Percentiles rank a stretch among this genome's conserved stretches.
phyloP scores from a whole-genome alignment of 257 asterid species.

The Perilla frutescens region DNA sequence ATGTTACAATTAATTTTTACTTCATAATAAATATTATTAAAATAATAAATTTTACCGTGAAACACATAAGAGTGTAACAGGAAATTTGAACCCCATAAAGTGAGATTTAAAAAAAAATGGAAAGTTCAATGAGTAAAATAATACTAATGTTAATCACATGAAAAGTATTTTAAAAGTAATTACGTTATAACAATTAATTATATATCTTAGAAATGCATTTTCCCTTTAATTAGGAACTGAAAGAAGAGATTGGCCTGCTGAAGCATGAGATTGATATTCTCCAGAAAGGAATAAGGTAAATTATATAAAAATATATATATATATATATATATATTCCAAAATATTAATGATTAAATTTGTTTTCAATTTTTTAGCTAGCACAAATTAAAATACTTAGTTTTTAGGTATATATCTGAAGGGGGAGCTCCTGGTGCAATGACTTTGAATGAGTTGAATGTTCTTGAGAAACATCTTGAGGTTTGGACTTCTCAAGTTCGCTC shows the following conservation, averaged over 20 bases:
- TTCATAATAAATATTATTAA: no score
- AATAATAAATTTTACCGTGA: no score
- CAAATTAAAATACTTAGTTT: background rate
- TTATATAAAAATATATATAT: background rate
- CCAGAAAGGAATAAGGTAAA: slow-evolving; percentile 80
- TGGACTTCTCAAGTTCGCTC: slow-evolving; percentile 85
- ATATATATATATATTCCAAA: background rate
- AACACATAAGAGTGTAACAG: no score
- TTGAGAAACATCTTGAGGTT: slow-evolving; percentile 78
- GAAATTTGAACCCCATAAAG: no score
- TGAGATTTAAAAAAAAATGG: no score
- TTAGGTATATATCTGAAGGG: slow-evolving; percentile 79
- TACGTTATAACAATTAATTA: no score
- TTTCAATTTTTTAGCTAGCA: background rate
- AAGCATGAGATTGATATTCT: slow-evolving; percentile 86
- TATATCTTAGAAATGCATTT: slow-evolving; percentile 17
- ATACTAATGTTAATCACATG: no score
- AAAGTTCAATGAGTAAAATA: no score
- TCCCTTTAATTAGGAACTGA: slow-evolving; percentile 56
- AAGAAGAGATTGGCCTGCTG: slow-evolving; percentile 74
- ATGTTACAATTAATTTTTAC: no score
- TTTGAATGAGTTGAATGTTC: slow-evolving; percentile 61
- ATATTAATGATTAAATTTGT: background rate
- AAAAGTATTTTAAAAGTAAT: no score
- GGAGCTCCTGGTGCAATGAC: slow-evolving; percentile 73